phyloP scores from a whole-genome alignment of 1,284 basidiomycete species.

The Cystobasidium slooffiae region DNA sequence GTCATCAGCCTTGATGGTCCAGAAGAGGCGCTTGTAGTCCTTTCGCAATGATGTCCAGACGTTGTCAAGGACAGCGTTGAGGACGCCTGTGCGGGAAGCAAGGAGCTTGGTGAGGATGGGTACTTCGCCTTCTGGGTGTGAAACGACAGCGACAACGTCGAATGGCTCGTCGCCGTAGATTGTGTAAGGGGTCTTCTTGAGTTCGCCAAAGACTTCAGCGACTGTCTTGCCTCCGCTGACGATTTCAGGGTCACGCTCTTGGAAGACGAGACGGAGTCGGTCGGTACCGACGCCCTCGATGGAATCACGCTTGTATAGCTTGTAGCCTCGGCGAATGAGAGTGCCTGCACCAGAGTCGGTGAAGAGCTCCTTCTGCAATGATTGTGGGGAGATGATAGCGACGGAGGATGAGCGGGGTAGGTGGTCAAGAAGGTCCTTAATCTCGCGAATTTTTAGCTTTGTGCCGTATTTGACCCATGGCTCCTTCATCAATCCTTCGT shows the following conservation, averaged over 20 bases:
- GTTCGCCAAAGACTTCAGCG: constrained; percentile 80
- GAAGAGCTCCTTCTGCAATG: constrained; percentile 97
- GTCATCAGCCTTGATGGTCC: constrained; percentile 93
- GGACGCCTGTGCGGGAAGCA: constrained; percentile 80
- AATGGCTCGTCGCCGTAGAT: constrained; percentile 98
- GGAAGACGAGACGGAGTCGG: constrained; percentile 86
- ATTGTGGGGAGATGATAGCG: constrained; percentile 92
- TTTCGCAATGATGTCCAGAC: constrained; percentile 94
- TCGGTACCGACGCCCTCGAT: constrained; percentile 87
- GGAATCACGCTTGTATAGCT: constrained; percentile 85
- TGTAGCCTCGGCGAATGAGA: constrained; percentile 95
- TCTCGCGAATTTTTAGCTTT: constrained; percentile 98
- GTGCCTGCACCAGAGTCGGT: constrained; percentile 98
- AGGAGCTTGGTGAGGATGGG: constrained; percentile 93
- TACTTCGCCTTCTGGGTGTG: constrained; percentile 84
- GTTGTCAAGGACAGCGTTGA: constrained; percentile 96
- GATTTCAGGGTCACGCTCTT: constrained; percentile 93
- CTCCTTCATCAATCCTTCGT: constrained; percentile 94
- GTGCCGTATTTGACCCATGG: constrained; percentile 99
- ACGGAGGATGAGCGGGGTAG: constrained; percentile 97
- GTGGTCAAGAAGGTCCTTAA: constrained; percentile 98
- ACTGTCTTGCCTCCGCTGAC: constrained; percentile 82
- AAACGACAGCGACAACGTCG: constrained; percentile 92
- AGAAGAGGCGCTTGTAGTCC: constrained; percentile 92
- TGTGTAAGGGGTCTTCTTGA: constrained; percentile 80